Base-by-base conservation (phyloP, 352 stramenopile genomes). In the Pythium vanterpoolii region DNA sequence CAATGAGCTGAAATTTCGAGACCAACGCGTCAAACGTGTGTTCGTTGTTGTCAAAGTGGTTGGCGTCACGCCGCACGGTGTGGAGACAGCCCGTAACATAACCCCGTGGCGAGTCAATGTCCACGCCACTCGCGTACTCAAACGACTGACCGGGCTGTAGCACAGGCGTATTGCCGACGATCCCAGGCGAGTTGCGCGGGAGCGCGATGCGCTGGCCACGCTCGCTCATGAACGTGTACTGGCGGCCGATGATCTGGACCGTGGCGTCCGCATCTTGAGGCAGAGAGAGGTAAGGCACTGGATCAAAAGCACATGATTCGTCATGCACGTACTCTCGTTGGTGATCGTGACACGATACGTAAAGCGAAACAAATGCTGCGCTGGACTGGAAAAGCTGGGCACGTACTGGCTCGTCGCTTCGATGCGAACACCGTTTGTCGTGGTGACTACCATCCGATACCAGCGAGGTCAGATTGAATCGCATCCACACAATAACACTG, bases 291-390 rank as follows among this genome's bases (percentile, higher is more conserved):
- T 5, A 11, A 18, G 8, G 34, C 6, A 18, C 34, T 9, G 33
- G 33, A 14, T 18, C 5, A 18, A 38, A 18, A 13, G 33, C 33
- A 14, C 11, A 38, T 14, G 33, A 38, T 38, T 38, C 2, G 5
- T 18, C 16, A 14, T 36, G 42, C 10, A 44, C 64, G 59, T 62
- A 90, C 83, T 86, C 58, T 86, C 64, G 64, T 93, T 91, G 19
- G 77, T 88, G 60, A 93, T 89, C 43, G 76, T 87, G 26, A 93
- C 58, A 44, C 83, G 79, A 47, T 93, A 93, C 49, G 79, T 89
- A 62, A 88, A 93, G 51, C 81, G 78, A 68, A 79, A 93, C 33
- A 71, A 71, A 36, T 77, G 70, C 18, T 75, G 56, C 44, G 68
- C 59, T 6, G 78, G 76, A 34, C 78, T 74, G 43, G 78, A 90